Percentiles rank a stretch among this genome's conserved stretches.
Evolutionary conservation across 140 eudicot species (phyloP).

Genomic region (Eryngium alpinum): DNA sequence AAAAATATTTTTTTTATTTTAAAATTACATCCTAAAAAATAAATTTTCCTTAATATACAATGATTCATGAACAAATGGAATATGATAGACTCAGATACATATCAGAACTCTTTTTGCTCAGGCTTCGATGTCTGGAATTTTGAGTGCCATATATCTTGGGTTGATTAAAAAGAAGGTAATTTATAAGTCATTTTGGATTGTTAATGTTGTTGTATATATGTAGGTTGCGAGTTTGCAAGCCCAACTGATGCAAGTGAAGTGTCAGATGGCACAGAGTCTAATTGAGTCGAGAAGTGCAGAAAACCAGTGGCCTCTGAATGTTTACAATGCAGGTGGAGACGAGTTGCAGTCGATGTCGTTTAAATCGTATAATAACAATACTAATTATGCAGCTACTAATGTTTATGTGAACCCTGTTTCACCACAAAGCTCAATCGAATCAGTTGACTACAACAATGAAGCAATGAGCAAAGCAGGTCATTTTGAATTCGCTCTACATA

Average conservation of each 20-base stretch:
- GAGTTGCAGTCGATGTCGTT: constrained; percentile 16
- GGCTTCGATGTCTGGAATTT: not conserved
- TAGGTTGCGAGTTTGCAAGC: constrained; percentile 91
- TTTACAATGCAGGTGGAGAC: not conserved
- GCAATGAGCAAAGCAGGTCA: constrained; percentile 31
- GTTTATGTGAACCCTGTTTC: constrained; percentile 40
- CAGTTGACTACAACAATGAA: constrained; percentile 39
- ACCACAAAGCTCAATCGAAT: constrained; percentile 76
- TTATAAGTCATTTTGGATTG: no score
- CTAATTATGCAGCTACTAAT: not conserved
- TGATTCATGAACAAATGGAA: no score
- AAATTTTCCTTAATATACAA: no score
- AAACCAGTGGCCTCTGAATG: constrained; percentile 44
- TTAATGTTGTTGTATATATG: not conserved
- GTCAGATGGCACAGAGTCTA: constrained; percentile 63
- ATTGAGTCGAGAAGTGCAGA: constrained; percentile 41
- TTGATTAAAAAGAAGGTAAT: no score
- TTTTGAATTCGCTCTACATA: no score
- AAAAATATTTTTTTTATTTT: no score
- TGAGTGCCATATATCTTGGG: not conserved
- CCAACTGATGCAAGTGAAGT: constrained; percentile 83
- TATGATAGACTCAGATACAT: not conserved
- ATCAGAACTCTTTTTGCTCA: not conserved
- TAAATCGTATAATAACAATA: constrained; percentile 19
- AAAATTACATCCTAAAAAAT: no score